Evolutionary conservation across 1,284 basidiomycete genomes (phyloP).

Genomic region (Cutaneotrichosporon cavernicola): DNA sequence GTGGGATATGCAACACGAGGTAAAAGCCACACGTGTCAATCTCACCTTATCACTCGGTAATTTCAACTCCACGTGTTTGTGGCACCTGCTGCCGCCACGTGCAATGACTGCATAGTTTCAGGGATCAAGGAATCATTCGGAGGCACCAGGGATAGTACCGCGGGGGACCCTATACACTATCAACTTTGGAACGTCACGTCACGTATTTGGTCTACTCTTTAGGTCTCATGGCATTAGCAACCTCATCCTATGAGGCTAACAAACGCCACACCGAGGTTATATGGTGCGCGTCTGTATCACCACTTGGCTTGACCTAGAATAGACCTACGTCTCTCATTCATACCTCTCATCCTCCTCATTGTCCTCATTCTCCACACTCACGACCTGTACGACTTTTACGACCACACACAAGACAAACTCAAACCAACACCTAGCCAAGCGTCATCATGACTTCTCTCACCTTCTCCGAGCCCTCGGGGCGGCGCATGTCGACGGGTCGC

Average conservation of each 20-base stretch:
- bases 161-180: too few species aligned
- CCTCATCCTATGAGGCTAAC: too few species aligned
- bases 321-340: too few species aligned
- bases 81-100: neutral
- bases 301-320: too few species aligned
- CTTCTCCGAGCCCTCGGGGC: constrained; percentile 19
- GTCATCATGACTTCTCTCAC: constrained; percentile 19
- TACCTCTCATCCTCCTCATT: neutral
- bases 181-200: too few species aligned
- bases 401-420: neutral
- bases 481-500: constrained; percentile 8
- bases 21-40: neutral
- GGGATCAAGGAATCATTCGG: neutral
- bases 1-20: too few species aligned
- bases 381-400: neutral
- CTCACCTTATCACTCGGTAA: neutral
- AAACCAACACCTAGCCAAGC: neutral
- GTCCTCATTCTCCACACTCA: neutral
- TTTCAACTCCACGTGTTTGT: neutral
- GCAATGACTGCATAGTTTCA: neutral
- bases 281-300: too few species aligned
- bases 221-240: too few species aligned
- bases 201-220: too few species aligned
- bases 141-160: too few species aligned
- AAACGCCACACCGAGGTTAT: too few species aligned